Evolutionary conservation across 2,329 filamentous ascomycete species (phyloP).

Genomic region (Endothia cerciana): DNA sequence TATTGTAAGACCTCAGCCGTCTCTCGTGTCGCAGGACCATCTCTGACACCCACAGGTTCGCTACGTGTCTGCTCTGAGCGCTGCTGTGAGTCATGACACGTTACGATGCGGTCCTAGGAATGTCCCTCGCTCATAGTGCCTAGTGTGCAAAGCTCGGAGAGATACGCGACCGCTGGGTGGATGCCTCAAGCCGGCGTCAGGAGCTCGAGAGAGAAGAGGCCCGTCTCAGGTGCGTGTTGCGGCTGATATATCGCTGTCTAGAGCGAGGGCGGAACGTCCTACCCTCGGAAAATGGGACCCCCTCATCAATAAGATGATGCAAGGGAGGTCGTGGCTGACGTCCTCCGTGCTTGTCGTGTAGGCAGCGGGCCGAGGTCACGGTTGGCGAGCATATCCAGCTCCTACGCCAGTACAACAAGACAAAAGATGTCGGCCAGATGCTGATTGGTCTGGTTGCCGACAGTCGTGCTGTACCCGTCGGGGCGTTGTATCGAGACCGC

Average conservation of each 20-base stretch:
- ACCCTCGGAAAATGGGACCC: too few species aligned
- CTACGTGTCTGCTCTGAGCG: conserved; percentile 16
- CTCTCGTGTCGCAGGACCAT: neutral
- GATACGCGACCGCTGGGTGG: conserved; percentile 1
- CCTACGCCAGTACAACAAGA: conserved; percentile 43
- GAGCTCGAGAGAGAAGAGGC: conserved; percentile 8
- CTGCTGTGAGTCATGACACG: conserved; percentile 15
- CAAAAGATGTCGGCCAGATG: conserved; percentile 44
- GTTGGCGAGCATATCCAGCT: conserved; percentile 35
- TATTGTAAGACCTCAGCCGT: conserved; percentile 2
- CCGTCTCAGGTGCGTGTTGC: conserved; percentile 13
- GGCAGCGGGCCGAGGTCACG: conserved; percentile 32
- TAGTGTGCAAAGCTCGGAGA: conserved; percentile 17
- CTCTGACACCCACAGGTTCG: neutral
- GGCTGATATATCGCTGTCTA: neutral
- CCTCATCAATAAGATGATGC: neutral
- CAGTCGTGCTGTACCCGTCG: conserved; percentile 38
- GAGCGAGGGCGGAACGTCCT: neutral
- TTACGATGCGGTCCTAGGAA: neutral
- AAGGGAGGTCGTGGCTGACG: neutral
- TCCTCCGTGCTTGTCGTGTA: neutral
- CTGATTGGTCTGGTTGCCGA: conserved; percentile 45
- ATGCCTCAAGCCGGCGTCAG: neutral
- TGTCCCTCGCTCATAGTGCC: neutral
- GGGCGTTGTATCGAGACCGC: conserved; percentile 37